Percentiles rank a stretch among this genome's conserved stretches.
Conservation (phyloP, 2,329 filamentous ascomycete species). For the Tolypocladium album region DNA sequence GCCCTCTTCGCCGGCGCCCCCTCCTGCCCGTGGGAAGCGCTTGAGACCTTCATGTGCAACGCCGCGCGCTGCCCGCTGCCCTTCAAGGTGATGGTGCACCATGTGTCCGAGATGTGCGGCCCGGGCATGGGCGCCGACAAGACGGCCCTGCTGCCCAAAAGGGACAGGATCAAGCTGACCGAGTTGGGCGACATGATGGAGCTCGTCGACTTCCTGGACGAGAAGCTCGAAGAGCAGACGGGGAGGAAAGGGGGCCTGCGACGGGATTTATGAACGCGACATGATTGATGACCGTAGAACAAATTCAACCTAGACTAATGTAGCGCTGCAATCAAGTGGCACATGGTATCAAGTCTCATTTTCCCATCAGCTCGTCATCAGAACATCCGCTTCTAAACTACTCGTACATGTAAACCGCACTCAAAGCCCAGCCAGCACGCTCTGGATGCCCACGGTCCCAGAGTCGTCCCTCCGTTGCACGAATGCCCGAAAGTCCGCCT, state of each 20-base stretch:
- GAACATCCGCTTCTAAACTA: background rate
- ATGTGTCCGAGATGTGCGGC: slow-evolving; percentile 55
- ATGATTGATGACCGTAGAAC: background rate
- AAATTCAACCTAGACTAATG: background rate
- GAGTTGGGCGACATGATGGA: slow-evolving; percentile 43
- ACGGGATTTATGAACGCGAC: slow-evolving; percentile 18
- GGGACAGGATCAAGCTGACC: slow-evolving; percentile 40
- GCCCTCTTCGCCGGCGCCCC: slow-evolving; percentile 49
- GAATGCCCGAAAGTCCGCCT: slow-evolving; percentile 71
- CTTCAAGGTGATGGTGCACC: slow-evolving; percentile 53
- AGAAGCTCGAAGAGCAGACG: slow-evolving; percentile 27
- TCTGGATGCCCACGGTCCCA: slow-evolving; percentile 69
- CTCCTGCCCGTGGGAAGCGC: slow-evolving; percentile 49
- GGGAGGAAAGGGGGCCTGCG: slow-evolving; percentile 19
- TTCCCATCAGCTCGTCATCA: background rate
- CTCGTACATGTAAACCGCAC: background rate
- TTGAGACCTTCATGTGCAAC: slow-evolving; percentile 51
- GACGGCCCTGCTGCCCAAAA: slow-evolving; percentile 40
- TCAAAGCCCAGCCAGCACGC: slow-evolving; percentile 58
- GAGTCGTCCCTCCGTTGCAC: slow-evolving; percentile 79
- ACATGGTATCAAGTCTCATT: slow-evolving; percentile 2
- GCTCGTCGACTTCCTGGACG: slow-evolving; percentile 50
- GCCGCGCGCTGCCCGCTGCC: slow-evolving; percentile 48
- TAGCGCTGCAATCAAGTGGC: background rate
- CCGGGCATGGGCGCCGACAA: slow-evolving; percentile 45